Base-by-base conservation (phyloP, 2,329 filamentous ascomycete genomes). In the Trichoderma koningii region DNA sequence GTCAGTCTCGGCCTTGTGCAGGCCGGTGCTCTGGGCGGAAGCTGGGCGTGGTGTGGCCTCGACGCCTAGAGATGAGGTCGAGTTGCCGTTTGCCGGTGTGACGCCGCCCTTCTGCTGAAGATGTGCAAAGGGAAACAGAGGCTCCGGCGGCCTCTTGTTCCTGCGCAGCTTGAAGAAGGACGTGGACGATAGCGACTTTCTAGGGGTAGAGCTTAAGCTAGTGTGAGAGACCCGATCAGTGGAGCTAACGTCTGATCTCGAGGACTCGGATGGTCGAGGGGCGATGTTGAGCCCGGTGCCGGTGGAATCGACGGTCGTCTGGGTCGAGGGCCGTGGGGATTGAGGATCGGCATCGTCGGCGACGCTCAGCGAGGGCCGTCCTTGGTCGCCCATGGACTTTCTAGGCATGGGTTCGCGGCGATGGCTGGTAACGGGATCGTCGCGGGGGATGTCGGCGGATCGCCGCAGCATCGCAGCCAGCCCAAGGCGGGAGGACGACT, bases 101-200 rank as follows among this genome's bases (percentile, higher is more conserved):
- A 71, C 73, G 70, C 77, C 86, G 68, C 86, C 83, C 76, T 90
- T 93, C 68, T 76, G 88, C 47, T 92, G 93, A n/a, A 98, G 82
- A 65, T 94, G 89, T 44, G 90, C 87, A 34, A 98, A 79, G 4
- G 94, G 93, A 72, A 98, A 98, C 42, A 98, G 80, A 3, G 91
- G 85, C 30, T 87, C 88, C 44, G 87, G 86, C 66, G 90, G 87
- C 72, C 90, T 92, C 71, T 88, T 89, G 72, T 87, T 90, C 68
- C 92, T 85, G 60, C 92, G 89, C 68, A 98, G 82, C 65, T 88
- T 88, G 75, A 97, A 97, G 74, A 97, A 92, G 28, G 89, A 89
- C 23, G 84, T 90, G 42, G 85, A 88, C 6, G 86, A 85, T 30
- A 85, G 82, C 15, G 84, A 79, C 10, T 84, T 87, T 68, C 90